Percentiles rank a stretch among this genome's conserved stretches.
These are phyloP conservation scores for Ciborinia camelliae DNA, from an alignment of 2,329 filamentous ascomycete genomes.

Conservation along the genomic window DNA sequence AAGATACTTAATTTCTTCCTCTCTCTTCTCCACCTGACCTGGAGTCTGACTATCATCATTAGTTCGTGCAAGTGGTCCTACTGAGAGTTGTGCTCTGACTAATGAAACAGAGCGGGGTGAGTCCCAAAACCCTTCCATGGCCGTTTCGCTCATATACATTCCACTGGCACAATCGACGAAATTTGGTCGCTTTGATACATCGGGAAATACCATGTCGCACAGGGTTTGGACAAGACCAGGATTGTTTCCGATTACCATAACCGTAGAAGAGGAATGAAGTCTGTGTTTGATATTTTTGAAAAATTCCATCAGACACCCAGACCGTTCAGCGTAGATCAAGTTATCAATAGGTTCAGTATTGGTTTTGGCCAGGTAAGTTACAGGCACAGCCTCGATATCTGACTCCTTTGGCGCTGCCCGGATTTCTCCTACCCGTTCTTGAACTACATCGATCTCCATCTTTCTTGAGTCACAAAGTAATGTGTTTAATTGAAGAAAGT, in stretches of 20 bases:
- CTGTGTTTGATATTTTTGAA: slow-evolving; percentile 9
- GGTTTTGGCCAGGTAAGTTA: not conserved
- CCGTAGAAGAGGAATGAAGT: not conserved
- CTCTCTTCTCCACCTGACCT: not conserved
- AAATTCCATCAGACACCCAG: not conserved
- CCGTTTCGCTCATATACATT: not conserved
- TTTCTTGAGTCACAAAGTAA: not conserved
- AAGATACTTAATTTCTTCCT: not conserved
- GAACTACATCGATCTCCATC: not conserved
- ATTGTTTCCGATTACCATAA: not conserved
- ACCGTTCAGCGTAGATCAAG: slow-evolving; percentile 4
- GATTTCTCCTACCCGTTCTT: not conserved
- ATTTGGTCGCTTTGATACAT: slow-evolving; percentile 6
- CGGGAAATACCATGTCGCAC: not conserved
- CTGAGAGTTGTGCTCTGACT: not conserved
- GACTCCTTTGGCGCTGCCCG: not conserved
- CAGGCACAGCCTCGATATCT: not conserved
- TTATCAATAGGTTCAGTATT: slow-evolving; percentile 4
- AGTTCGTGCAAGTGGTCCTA: slow-evolving; percentile 8
- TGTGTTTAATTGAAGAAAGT: slow-evolving; percentile 1
- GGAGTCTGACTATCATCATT: slow-evolving; percentile 6
- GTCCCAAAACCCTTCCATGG: not conserved
- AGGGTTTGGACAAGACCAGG: not conserved
- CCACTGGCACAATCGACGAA: slow-evolving; percentile 4
- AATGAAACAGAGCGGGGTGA: not conserved